Base-by-base conservation (phyloP, 2,329 filamentous ascomycete genomes). In the Magnaporthales sp. region DNA sequence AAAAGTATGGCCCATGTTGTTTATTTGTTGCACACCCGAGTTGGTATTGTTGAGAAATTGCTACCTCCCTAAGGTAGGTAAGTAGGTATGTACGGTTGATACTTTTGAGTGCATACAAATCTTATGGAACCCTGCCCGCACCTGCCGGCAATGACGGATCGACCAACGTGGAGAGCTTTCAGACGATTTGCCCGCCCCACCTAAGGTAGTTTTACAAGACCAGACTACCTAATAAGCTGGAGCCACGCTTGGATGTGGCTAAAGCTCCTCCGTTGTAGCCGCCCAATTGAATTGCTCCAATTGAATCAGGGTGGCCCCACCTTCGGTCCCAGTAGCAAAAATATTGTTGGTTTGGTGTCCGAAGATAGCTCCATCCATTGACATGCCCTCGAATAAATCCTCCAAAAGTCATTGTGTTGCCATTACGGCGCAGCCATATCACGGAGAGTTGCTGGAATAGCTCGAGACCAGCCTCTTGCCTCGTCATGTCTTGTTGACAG, bases 1-100 rank as follows among this genome's bases (percentile, higher is more conserved):
- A 73, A 97, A 97, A 73, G 88, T 79, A 72, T 87, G 82, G 69
- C 82, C 80, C 90, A 92, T 93, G 70, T 30, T 51, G 22, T 3
- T 26, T 58, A 9, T 58, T 58, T 26, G 54, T 58, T 26, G n/a
- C 22, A 26, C n/a, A n/a, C n/a, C n/a, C n/a, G n/a, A n/a, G n/a
- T 26, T 24, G 8, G 5, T 58, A 4, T 51, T n/a, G 54, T 26
- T 58, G 54, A 4, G 9, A 58, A 58, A 19, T 8, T 19, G n/a
- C 38, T 51, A 51, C 38, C 38, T 51, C 38, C n/a, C 38, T 51
- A 15, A 51, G 38, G 19, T n/a, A 51, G n/a, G 19, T 51, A 38
- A 4, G 38, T 51, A 51, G 19, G 38, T 8, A n/a, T n/a, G n/a
- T n/a, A n/a, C n/a, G n/a, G n/a, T 51, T 51, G 38, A n/a, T 19